Evolutionary conservation across 148 eudicot species (phyloP).

Genomic region (Chenopodium quinoa): DNA sequence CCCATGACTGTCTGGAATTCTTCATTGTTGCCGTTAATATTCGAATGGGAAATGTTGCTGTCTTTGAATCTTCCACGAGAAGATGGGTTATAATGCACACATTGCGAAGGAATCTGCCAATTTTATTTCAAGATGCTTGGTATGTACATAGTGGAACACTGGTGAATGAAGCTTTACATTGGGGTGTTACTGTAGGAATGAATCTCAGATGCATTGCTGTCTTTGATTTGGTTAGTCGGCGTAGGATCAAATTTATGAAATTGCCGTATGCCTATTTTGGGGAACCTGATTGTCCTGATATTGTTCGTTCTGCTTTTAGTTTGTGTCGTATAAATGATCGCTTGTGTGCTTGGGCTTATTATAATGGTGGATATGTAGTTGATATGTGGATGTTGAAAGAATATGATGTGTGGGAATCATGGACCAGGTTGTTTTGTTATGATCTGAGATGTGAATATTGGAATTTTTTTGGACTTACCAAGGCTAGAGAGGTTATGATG

Average conservation of each 20-base stretch:
- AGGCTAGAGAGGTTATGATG: neutral
- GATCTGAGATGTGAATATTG: neutral
- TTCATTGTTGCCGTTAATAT: neutral
- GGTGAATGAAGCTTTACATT: constrained; percentile 2
- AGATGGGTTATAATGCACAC: neutral
- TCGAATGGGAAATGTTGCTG: neutral
- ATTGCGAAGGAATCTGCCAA: neutral
- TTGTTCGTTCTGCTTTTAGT: neutral
- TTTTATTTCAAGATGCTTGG: neutral
- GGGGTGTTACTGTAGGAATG: neutral
- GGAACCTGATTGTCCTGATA: no score
- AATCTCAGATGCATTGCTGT: neutral
- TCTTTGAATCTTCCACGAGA: neutral
- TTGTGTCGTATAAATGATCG: neutral
- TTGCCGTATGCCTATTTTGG: neutral
- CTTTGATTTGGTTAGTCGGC: neutral
- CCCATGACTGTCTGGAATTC: neutral
- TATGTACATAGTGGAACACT: neutral
- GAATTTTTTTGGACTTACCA: neutral
- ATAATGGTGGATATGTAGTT: neutral
- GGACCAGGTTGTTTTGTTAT: neutral
- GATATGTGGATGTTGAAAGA: neutral
- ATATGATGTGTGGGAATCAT: neutral
- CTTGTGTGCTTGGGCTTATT: neutral
- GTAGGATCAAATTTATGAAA: no score